phyloP scores from a whole-genome alignment of 352 stramenopile species.

The Phytophthora chlamydospora region DNA sequence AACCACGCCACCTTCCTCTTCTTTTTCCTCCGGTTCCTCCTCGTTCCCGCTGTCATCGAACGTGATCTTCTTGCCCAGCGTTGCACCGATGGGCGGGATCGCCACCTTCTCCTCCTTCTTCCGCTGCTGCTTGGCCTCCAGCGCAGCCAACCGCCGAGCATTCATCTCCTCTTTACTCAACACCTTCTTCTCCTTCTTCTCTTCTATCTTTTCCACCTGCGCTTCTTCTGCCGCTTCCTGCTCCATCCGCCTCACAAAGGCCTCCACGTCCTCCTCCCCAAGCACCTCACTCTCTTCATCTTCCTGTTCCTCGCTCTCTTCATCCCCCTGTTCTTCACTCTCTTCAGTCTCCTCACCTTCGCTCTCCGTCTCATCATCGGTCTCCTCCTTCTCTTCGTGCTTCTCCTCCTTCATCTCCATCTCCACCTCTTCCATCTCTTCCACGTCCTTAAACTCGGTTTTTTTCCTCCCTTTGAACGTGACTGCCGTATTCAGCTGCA shows the following conservation, averaged over 20 bases:
- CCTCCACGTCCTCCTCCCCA: conserved; percentile 41
- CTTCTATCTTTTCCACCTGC: background rate
- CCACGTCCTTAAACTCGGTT: conserved; percentile 21
- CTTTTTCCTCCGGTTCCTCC: conserved; percentile 43
- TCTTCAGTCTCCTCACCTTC: conserved; percentile 14
- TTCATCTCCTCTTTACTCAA: conserved; percentile 38
- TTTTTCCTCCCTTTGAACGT: conserved; percentile 36
- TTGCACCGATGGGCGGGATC: conserved; percentile 33
- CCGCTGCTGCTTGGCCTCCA: conserved; percentile 53
- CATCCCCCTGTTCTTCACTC: conserved; percentile 6
- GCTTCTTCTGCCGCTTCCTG: conserved; percentile 10
- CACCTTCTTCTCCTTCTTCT: conserved; percentile 15
- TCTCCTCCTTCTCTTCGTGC: background rate
- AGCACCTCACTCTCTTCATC: conserved; percentile 19
- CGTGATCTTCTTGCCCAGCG: conserved; percentile 68
- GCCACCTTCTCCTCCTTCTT: conserved; percentile 38
- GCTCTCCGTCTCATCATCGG: background rate
- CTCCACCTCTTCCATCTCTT: conserved; percentile 17
- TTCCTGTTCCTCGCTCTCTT: background rate
- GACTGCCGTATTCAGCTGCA: conserved; percentile 23
- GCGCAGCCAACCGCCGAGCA: conserved; percentile 47
- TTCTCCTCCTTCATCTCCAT: conserved; percentile 6
- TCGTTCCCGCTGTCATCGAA: conserved; percentile 78
- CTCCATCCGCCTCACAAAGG: conserved; percentile 49
- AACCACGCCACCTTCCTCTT: conserved; percentile 25